Base-by-base conservation (phyloP, 2,329 filamentous ascomycete genomes). In the Stagonosporopsis chrysanthemi region DNA sequence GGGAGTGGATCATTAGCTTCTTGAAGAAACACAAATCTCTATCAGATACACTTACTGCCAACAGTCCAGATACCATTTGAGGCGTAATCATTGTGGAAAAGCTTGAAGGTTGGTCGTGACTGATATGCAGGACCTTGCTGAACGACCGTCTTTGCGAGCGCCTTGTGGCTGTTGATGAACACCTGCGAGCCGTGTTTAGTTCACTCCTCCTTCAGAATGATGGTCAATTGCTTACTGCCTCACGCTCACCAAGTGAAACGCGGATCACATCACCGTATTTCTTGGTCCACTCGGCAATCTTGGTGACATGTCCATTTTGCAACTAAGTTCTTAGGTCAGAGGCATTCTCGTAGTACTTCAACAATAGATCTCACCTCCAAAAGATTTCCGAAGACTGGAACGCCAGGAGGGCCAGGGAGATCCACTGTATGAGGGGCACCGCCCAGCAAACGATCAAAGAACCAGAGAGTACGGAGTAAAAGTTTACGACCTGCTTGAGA, bases 211-310 rank as follows among this genome's bases (percentile, higher is more conserved):
- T 15, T 36, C 33, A 36, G n/a, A 4, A 15, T 6, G 33, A 6
- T 4, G n/a, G 4, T 14, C 2, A 17, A 28, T 4, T 17, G 14
- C 40, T 46, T 23, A 46, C 43, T 24, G 43, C 43, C 15, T 46
- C 43, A 28, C 43, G 43, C 29, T 46, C 43, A 23, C 43, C 43
- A 23, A 46, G 43, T 9, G 43, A 46, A 17, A 46, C 43, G 2
- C 43, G 43, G 28, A 46, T 46, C 3, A 46, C 43, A 35, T 46
- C 43, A 22, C 43, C 43, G 9, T 46, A 46, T 17, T 46, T 35
- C 43, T 46, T 46, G 17, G 43, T 46, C 43, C 43, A 46, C 23
- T 46, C 43, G 29, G 43, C 43, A 35, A 46, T 46, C 22, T 46
- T 46, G 9, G 19, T 35, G 28, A 35, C 31, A 24, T 46, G 43